Conservation (phyloP, 768 basidiomycete genomes). For the Boletus patriciae region DNA sequence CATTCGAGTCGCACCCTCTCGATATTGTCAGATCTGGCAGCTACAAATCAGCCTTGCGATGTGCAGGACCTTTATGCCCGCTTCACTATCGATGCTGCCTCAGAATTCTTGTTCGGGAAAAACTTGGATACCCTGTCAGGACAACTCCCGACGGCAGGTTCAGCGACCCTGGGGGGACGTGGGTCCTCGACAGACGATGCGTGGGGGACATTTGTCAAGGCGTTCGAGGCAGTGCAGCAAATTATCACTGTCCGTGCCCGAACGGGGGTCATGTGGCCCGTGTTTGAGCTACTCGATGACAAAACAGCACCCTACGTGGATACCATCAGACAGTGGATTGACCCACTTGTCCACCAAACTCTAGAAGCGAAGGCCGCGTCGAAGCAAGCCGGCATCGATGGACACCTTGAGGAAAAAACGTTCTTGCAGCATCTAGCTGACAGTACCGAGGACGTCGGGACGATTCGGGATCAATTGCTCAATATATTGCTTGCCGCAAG, state of each 20-base stretch:
- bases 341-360: slow-evolving; percentile 59
- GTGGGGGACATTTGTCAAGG: slow-evolving; percentile 56
- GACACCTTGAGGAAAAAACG: slow-evolving; percentile 50
- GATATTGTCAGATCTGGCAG: slow-evolving; percentile 44
- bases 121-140: slow-evolving; percentile 61
- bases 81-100: slow-evolving; percentile 69
- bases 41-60: slow-evolving; percentile 48
- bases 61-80: slow-evolving; percentile 68
- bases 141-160: slow-evolving; percentile 50
- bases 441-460: slow-evolving; percentile 59
- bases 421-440: slow-evolving; percentile 69
- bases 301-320: slow-evolving; percentile 36
- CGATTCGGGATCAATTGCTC: slow-evolving; percentile 76
- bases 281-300: slow-evolving; percentile 43
- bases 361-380: slow-evolving; percentile 45
- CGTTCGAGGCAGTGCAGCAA: slow-evolving; percentile 42
- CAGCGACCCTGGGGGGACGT: slow-evolving; percentile 50
- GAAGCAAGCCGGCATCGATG: slow-evolving; percentile 39
- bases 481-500: slow-evolving; percentile 75
- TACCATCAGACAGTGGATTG: slow-evolving; percentile 46
- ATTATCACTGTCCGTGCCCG: slow-evolving; percentile 37
- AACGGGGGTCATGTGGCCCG: slow-evolving; percentile 43
- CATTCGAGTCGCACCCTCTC: slow-evolving; percentile 49
- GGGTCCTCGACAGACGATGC: slow-evolving; percentile 59
- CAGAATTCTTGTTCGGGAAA: slow-evolving; percentile 70